These are phyloP conservation scores for Calonectria multiphialidica DNA, from an alignment of 2,329 filamentous ascomycete genomes.

Conservation along the genomic window DNA sequence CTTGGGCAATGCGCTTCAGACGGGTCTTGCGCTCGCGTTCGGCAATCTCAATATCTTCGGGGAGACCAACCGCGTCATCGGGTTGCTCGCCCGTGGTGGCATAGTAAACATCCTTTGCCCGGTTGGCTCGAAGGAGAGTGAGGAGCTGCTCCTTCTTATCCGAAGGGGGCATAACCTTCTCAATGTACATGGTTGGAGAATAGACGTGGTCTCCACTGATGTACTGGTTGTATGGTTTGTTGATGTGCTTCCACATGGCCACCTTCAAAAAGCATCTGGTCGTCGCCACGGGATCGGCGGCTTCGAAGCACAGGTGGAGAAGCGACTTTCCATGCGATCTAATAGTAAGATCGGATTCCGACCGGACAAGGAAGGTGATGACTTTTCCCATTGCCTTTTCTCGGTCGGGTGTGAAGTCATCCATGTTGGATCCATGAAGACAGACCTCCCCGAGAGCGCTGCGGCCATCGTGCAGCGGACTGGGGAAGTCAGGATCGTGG, in stretches of 20 bases:
- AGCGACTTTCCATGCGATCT: constrained; percentile 69
- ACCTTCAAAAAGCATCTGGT: constrained; percentile 71
- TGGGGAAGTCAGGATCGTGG: constrained; percentile 75
- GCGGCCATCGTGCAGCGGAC: constrained; percentile 70
- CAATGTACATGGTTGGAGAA: constrained; percentile 74
- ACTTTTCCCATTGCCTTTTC: constrained; percentile 69
- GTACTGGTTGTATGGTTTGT: constrained; percentile 69
- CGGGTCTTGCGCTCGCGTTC: constrained; percentile 65
- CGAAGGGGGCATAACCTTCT: constrained; percentile 56
- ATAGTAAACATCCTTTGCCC: constrained; percentile 66
- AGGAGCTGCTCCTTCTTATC: constrained; percentile 58
- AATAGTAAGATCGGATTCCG: constrained; percentile 68
- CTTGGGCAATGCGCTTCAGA: constrained; percentile 57
- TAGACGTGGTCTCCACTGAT: constrained; percentile 67
- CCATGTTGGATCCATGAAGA: constrained; percentile 62
- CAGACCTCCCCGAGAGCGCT: constrained; percentile 75
- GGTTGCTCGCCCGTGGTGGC: constrained; percentile 66
- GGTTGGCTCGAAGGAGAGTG: constrained; percentile 62
- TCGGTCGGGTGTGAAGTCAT: constrained; percentile 57
- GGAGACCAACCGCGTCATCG: constrained; percentile 64
- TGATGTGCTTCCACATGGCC: constrained; percentile 74
- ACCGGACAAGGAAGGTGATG: constrained; percentile 67
- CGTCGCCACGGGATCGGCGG: constrained; percentile 64
- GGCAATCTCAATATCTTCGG: constrained; percentile 60
- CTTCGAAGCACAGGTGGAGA: constrained; percentile 71